Conservation (phyloP, 1,139 yeast species). For the Saccharomyces pastorianus region DNA sequence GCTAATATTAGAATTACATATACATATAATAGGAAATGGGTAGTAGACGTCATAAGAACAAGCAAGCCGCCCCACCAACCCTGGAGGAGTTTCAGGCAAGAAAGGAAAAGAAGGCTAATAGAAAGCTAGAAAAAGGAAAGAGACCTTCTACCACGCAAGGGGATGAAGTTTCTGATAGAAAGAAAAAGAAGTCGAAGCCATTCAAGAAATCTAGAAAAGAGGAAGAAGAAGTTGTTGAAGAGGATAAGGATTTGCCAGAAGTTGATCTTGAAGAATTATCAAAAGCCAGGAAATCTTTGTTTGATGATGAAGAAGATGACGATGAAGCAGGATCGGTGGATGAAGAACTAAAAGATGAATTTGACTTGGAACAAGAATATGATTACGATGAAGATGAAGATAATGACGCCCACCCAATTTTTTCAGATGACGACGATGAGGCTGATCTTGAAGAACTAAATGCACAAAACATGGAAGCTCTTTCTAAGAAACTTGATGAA, state of each 20-base stretch:
- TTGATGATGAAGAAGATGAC: constrained; percentile 65
- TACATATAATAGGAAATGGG: constrained; percentile 49
- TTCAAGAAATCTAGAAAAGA: constrained; percentile 24
- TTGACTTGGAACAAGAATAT: constrained; percentile 49
- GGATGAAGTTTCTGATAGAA: constrained; percentile 12
- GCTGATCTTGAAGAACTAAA: constrained; percentile 77
- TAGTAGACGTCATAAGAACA: constrained; percentile 74
- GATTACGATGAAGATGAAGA: constrained; percentile 41
- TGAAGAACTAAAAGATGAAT: constrained; percentile 48
- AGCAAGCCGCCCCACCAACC: constrained; percentile 84
- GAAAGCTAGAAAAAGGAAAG: constrained; percentile 25
- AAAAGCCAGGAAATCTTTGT: constrained; percentile 62
- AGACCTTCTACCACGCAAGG: constrained; percentile 14
- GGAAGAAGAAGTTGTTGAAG: constrained; percentile 30
- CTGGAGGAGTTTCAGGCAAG: constrained; percentile 69
- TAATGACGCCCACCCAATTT: constrained; percentile 65
- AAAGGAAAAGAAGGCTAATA: constrained; percentile 37
- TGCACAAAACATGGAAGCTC: constrained; percentile 81
- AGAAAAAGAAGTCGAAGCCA: constrained; percentile 16
- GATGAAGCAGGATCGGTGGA: constrained; percentile 39
- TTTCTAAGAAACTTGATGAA: constrained; percentile 60
- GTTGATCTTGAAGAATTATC: constrained; percentile 59
- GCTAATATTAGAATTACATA: background rate
- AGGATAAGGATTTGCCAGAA: constrained; percentile 46
- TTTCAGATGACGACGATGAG: constrained; percentile 70